These are phyloP conservation scores for Morella rubra DNA, from an alignment of 306 rosid species.

Conservation along the genomic window DNA sequence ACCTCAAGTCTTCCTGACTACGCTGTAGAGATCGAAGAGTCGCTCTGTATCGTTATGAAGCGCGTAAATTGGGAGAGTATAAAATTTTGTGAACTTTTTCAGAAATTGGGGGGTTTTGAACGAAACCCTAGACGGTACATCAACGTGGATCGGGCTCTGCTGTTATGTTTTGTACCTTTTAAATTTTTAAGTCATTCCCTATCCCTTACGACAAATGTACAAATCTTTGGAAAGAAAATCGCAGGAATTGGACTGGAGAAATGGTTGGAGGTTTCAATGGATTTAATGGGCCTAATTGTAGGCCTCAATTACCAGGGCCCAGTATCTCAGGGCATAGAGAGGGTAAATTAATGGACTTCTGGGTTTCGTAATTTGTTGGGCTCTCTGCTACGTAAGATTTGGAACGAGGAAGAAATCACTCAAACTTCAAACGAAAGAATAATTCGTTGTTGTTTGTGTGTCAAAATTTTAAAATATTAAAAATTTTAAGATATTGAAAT, in stretches of 20 bases:
- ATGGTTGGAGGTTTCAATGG: background rate
- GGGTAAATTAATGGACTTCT: no score
- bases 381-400: no score
- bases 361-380: no score
- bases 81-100: background rate
- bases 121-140: conserved; percentile 24
- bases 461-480: no score
- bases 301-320: background rate
- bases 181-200: background rate
- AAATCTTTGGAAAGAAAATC: background rate
- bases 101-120: conserved; percentile 32
- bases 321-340: background rate
- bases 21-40: background rate
- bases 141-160: background rate
- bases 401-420: no score
- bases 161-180: background rate
- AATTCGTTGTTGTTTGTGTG: no score
- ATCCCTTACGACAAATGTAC: background rate
- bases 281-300: background rate
- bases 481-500: no score
- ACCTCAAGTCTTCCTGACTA: conserved; percentile 4
- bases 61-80: background rate
- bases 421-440: no score
- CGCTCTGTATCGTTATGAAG: background rate
- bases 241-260: background rate